Percentiles rank a stretch among this genome's conserved stretches.
Conservation (phyloP, 148 eudicot genomes). For the Spergularia bocconei region DNA sequence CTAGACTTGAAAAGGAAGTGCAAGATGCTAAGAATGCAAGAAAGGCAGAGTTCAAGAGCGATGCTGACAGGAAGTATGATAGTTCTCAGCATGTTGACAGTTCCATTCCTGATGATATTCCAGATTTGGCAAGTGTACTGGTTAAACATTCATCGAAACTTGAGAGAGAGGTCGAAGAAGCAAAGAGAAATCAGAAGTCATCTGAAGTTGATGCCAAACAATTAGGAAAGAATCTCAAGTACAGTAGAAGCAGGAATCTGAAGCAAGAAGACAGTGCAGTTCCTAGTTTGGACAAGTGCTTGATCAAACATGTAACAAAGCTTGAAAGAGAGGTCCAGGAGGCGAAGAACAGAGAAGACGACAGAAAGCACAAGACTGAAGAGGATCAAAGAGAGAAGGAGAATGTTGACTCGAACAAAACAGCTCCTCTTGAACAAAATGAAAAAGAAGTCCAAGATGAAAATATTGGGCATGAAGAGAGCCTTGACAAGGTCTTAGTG, state of each 20-base stretch:
- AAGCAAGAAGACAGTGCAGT: constrained; percentile 43
- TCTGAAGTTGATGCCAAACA: constrained; percentile 26
- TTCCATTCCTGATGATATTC: constrained; percentile 18
- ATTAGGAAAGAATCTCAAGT: constrained; percentile 1
- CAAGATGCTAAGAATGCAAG: constrained; percentile 69
- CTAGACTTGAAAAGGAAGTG: constrained; percentile 78
- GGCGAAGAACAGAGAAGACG: constrained; percentile 41
- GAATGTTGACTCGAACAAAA: constrained; percentile 50
- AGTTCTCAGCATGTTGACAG: background rate
- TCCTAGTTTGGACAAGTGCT: constrained; percentile 65
- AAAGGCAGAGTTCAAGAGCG: constrained; percentile 36
- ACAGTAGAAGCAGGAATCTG: constrained; percentile 16
- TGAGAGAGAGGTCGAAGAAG: constrained; percentile 59
- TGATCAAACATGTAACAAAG: constrained; percentile 65
- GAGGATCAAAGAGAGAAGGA: constrained; percentile 41
- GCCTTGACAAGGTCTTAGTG: constrained; percentile 14
- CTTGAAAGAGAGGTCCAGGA: constrained; percentile 78
- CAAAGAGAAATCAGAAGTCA: constrained; percentile 36
- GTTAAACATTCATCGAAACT: constrained; percentile 59
- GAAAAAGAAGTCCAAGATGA: constrained; percentile 12
- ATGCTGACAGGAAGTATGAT: background rate
- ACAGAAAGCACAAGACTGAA: constrained; percentile 13
- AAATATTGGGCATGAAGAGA: background rate
- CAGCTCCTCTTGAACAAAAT: constrained; percentile 1
- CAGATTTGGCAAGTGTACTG: constrained; percentile 45